Percentiles rank a stretch among this genome's conserved stretches.
phyloP scores from a whole-genome alignment of 2,329 filamentous ascomycete genomes.

The Pseudogymnoascus sp. region DNA sequence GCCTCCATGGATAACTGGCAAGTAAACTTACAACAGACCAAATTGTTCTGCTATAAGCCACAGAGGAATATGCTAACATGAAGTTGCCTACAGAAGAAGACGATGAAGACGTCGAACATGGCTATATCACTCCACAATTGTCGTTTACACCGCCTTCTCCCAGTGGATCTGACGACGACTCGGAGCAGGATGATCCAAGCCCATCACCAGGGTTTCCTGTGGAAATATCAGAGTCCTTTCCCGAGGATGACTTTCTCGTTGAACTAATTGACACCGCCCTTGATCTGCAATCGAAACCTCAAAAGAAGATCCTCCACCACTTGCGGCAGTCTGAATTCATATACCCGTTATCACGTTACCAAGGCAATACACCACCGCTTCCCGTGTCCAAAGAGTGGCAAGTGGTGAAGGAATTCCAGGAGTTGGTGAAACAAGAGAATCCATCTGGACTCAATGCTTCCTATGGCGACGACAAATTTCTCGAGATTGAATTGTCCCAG shows the following conservation, averaged over 20 bases:
- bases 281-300: background rate
- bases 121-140: background rate
- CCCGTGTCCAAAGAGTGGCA: slow-evolving; percentile 12
- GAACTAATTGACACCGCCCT: background rate
- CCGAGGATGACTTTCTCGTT: background rate
- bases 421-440: slow-evolving; percentile 14
- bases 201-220: background rate
- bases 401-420: slow-evolving; percentile 6
- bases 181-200: background rate
- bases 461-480: slow-evolving; percentile 15
- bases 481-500: slow-evolving; percentile 44
- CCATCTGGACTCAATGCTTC: background rate
- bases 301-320: slow-evolving; percentile 2
- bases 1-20: background rate
- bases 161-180: background rate
- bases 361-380: slow-evolving; percentile 16
- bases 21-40: background rate
- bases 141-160: background rate
- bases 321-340: background rate
- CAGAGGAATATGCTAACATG: background rate
- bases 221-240: background rate
- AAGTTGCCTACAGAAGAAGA: background rate
- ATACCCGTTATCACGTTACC: slow-evolving; percentile 23
- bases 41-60: background rate
- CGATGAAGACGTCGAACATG: background rate